Base-by-base conservation (phyloP, 2,329 filamentous ascomycete species). In the Fusarium sp. region DNA sequence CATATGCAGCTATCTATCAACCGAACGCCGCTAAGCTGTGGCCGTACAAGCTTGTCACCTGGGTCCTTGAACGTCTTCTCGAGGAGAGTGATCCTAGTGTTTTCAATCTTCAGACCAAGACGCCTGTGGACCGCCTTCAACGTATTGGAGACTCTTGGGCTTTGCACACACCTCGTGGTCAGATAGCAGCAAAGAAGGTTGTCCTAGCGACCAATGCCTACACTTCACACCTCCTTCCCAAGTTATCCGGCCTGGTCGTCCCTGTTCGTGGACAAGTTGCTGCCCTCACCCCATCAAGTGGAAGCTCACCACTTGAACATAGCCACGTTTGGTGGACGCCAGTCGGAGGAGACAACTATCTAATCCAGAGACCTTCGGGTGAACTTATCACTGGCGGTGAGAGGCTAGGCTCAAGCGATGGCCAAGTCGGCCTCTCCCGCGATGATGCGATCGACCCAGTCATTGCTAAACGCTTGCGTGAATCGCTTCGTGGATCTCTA, bases 131-230 rank as follows among this genome's bases (percentile, higher is more conserved):
- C 9, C 76, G 78, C 13, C 75, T 90, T 30, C 82, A 85, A 63
- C 79, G 71, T 8, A 55, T 68, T 29, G 74, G 63, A 2, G 68
- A 61, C 12, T 75, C 76, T 5, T 94, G 92, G 88, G 83, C 84
- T 1, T 81, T 94, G 1, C 82, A 89, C 48, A 97, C 94, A 1
- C 79, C 84, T 0, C 88, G 93, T 24, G 94, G 94, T n/a, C 82
- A 80, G 44, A 85, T 97, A 58, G 77, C 78, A 0, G 84, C 93
- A 2, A 81, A 82, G 15, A 85, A 87, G 34, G 87, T 97, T 22
- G 84, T 97, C 20, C 85, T 97, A 18, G 91, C 93, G 7, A 95
- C 92, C 1, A 97, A 97, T 76, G 94, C 84, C 6, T 97, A 97
- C 79, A 94, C 93, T 0, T 93, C 92, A 2, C 86, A 90, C 65